These are phyloP conservation scores for Mycena albidolilacea DNA, from an alignment of 768 basidiomycete genomes.

Conservation along the genomic window DNA sequence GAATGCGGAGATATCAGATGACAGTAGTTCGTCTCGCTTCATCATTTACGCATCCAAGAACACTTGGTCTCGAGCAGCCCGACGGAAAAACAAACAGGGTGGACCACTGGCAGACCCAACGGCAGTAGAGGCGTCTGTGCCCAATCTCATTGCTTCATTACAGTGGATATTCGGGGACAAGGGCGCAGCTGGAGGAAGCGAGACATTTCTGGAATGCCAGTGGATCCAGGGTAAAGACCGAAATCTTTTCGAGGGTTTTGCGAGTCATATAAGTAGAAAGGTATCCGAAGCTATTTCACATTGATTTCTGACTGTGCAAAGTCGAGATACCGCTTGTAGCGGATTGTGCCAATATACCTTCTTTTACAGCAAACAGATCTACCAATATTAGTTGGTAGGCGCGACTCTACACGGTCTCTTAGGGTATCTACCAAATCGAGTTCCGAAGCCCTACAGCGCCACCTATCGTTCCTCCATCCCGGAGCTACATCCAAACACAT, in stretches of 20 bases:
- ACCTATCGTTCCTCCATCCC: slow-evolving; percentile 30
- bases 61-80: slow-evolving; percentile 71
- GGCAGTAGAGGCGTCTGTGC: slow-evolving; percentile 1
- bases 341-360: not conserved
- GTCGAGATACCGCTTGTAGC: not conserved
- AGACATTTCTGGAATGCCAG: slow-evolving; percentile 58
- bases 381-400: not conserved
- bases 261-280: slow-evolving; percentile 74
- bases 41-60: slow-evolving; percentile 34
- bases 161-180: slow-evolving; percentile 35
- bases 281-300: slow-evolving; percentile 38
- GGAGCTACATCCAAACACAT: slow-evolving; percentile 9
- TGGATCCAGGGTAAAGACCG: slow-evolving; percentile 78
- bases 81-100: slow-evolving; percentile 59
- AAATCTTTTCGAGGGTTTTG: slow-evolving; percentile 75
- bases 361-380: not conserved
- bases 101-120: slow-evolving; percentile 28
- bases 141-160: slow-evolving; percentile 29
- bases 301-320: not conserved
- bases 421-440: slow-evolving; percentile 30
- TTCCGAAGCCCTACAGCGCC: slow-evolving; percentile 25
- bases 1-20: not conserved
- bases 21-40: slow-evolving; percentile 1
- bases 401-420: not conserved
- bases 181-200: not conserved